Evolutionary conservation across 352 stramenopile genomes (phyloP), one percentile per base, ranked within the genome.

Genomic region (Phytopythium boreale): DNA sequence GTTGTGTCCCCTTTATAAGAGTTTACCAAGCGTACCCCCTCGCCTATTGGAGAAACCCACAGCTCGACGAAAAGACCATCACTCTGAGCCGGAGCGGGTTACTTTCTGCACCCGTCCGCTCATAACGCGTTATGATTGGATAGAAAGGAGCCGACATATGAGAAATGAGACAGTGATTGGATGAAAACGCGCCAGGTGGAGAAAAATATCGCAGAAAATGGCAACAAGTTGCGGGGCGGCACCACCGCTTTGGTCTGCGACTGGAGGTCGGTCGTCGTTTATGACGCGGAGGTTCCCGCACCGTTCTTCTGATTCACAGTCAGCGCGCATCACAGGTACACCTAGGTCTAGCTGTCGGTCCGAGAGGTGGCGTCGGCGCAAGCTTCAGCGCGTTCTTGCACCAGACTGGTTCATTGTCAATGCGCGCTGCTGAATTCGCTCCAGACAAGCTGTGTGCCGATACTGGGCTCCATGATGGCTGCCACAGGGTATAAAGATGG

Each of bases 41-140:
- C 49, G 49, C 49, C n/a, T 27, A 14, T 63, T 58, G 63, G 56
- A 56, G 58, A 39, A 61, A 60, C 31, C 53, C 31, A 60, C 69
- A 68, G 74, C 74, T 10, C 6, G 7, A 39, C 34, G 72, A 77
- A 72, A 68, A 60, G 39, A 62, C 56, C 56, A 62, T 62, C 56
- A 62, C 41, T 62, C 56, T 36, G 12, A 5, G 3, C 2, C 3
- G 12, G 24, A 27, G 43, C 43, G 43, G 43, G 43, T 49, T 52
- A 29, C 46, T 52, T 52, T 29, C 56, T 51, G 56, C 56, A 57
- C 31, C 55, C 64, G 67, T 71, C 59, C 10, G 10, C 7, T 46
- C 52, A 2, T 22, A 29, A 15, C 26, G 26, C 5, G 24, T 11
- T 22, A 0, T 4, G 49, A 56, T 56, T 56, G 49, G 49, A 1